Conservation (phyloP, 805 yeast genomes). For the Candida schatavii region DNA sequence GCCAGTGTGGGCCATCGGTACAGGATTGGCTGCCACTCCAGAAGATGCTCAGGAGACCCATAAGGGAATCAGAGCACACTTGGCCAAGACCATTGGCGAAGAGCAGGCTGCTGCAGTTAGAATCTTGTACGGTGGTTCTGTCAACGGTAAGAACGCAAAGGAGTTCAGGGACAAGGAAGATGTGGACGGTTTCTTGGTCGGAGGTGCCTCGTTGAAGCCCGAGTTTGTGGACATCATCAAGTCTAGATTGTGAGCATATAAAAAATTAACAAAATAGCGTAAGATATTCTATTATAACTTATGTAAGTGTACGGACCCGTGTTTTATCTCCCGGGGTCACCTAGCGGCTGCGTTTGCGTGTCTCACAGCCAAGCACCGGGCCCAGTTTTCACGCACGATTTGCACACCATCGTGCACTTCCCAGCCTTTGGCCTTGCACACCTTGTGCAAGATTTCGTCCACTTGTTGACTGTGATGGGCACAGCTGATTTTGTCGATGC, state of each 20-base stretch:
- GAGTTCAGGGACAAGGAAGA: slow-evolving; percentile 90
- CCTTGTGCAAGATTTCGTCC: slow-evolving; percentile 11
- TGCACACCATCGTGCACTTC: slow-evolving; percentile 6
- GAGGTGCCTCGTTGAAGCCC: slow-evolving; percentile 98
- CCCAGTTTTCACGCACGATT: slow-evolving; percentile 10
- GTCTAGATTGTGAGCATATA: slow-evolving; percentile 67
- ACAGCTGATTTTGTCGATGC: slow-evolving; percentile 21
- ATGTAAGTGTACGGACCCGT: neutral
- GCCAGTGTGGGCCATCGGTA: slow-evolving; percentile 99
- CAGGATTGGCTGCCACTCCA: slow-evolving; percentile 98
- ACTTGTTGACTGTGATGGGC: neutral
- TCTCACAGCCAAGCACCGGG: neutral
- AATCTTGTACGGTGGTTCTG: slow-evolving; percentile 98
- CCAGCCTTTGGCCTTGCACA: slow-evolving; percentile 14
- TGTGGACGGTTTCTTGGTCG: slow-evolving; percentile 98
- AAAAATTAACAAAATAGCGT: too few species aligned
- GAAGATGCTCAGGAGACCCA: slow-evolving; percentile 97
- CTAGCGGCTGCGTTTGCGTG: neutral
- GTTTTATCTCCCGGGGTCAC: neutral
- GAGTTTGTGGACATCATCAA: slow-evolving; percentile 95
- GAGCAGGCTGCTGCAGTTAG: slow-evolving; percentile 75
- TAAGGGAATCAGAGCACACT: slow-evolving; percentile 79
- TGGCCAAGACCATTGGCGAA: slow-evolving; percentile 71
- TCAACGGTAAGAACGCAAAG: slow-evolving; percentile 88
- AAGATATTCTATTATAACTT: neutral